These are phyloP conservation scores for Coelastrella sp. DNA, from an alignment of 139 green algal species.

Conservation along the genomic window DNA sequence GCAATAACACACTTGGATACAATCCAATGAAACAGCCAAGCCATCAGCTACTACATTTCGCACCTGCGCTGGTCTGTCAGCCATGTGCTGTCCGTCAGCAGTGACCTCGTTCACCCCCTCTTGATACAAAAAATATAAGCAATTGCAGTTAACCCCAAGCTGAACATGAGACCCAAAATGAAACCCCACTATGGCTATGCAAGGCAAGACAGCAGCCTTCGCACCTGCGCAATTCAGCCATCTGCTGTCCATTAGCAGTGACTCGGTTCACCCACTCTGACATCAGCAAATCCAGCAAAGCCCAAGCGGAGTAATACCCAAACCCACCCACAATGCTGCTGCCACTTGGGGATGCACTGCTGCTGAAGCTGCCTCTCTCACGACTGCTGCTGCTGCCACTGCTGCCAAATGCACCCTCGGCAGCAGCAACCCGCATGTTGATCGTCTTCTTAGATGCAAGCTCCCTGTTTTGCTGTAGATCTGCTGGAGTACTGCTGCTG, in stretches of 20 bases:
- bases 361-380: neutral
- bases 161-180: too few species aligned
- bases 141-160: neutral
- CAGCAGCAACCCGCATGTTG: neutral
- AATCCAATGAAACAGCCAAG: too few species aligned
- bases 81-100: too few species aligned
- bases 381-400: neutral
- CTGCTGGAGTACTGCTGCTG: neutral
- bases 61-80: too few species aligned
- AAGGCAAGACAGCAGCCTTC: neutral
- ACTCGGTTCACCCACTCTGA: slow-evolving; percentile 7
- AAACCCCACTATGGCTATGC: neutral
- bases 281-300: slow-evolving; percentile 26
- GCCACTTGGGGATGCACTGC: neutral
- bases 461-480: neutral
- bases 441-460: neutral
- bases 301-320: slow-evolving; percentile 9
- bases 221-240: slow-evolving; percentile 17
- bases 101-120: too few species aligned
- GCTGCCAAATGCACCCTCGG: neutral
- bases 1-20: too few species aligned
- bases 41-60: too few species aligned
- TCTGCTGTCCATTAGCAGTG: neutral
- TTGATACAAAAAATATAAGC: neutral
- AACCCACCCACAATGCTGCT: slow-evolving; percentile 20